phyloP scores from a whole-genome alignment of 805 yeast genomes.

The Candida takata region DNA sequence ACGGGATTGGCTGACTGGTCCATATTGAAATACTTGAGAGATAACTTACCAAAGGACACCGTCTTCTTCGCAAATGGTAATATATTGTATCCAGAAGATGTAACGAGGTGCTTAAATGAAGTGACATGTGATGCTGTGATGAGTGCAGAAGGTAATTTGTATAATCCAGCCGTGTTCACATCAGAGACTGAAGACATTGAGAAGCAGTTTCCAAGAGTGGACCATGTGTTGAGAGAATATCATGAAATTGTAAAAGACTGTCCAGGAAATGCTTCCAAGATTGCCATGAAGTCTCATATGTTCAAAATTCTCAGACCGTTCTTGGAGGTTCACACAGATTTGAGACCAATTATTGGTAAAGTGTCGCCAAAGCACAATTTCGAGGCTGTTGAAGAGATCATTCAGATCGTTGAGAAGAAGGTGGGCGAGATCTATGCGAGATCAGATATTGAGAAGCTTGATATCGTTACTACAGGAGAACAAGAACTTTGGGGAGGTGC shows the following conservation, averaged over 20 bases:
- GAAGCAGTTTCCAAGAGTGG: slow-evolving; percentile 78
- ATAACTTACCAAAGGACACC: slow-evolving; percentile 68
- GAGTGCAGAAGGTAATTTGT: slow-evolving; percentile 95
- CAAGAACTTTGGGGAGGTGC: slow-evolving; percentile 69
- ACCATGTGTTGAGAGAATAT: slow-evolving; percentile 74
- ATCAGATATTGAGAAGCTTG: slow-evolving; percentile 47
- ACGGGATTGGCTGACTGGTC: slow-evolving; percentile 97
- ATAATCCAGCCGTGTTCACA: slow-evolving; percentile 84
- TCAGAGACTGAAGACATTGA: slow-evolving; percentile 46
- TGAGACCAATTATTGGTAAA: slow-evolving; percentile 65
- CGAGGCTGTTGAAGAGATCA: slow-evolving; percentile 48
- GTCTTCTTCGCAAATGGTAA: slow-evolving; percentile 95
- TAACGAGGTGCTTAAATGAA: slow-evolving; percentile 56
- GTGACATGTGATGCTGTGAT: slow-evolving; percentile 84
- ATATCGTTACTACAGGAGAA: slow-evolving; percentile 48
- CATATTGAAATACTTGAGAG: slow-evolving; percentile 63
- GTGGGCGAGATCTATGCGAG: slow-evolving; percentile 52
- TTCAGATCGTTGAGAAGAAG: slow-evolving; percentile 56
- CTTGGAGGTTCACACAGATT: slow-evolving; percentile 65
- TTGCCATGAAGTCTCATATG: slow-evolving; percentile 87
- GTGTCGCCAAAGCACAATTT: slow-evolving; percentile 36
- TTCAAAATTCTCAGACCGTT: slow-evolving; percentile 84
- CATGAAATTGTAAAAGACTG: slow-evolving; percentile 59
- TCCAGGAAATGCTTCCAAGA: slow-evolving; percentile 56
- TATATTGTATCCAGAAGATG: slow-evolving; percentile 81